Percentiles rank a stretch among this genome's conserved stretches.
Conservation (phyloP, 176 grass and related monocot species). For the Puccinellia tenuiflora region DNA sequence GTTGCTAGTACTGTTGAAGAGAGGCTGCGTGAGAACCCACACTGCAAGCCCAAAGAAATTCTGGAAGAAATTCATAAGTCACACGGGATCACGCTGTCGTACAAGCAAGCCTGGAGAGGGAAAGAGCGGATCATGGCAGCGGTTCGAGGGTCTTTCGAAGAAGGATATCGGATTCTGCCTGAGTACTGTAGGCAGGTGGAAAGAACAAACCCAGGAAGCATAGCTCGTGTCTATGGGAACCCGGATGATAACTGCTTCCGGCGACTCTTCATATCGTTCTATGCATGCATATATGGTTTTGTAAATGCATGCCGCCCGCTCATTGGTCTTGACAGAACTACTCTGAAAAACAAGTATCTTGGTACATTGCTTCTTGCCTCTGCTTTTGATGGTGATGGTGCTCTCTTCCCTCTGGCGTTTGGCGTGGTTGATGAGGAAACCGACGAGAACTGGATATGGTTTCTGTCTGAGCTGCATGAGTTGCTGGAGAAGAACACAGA, state of each 20-base stretch:
- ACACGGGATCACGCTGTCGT: slow-evolving; percentile 93
- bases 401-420: slow-evolving; percentile 93
- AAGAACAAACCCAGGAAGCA: slow-evolving; percentile 85
- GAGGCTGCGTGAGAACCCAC: slow-evolving; percentile 82
- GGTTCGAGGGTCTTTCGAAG: slow-evolving; percentile 89
- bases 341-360: slow-evolving; percentile 94
- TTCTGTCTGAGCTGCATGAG: slow-evolving; percentile 83
- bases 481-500: slow-evolving; percentile 92
- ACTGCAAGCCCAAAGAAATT: slow-evolving; percentile 98
- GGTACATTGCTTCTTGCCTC: slow-evolving; percentile 91
- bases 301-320: slow-evolving; percentile 90
- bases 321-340: slow-evolving; percentile 80
- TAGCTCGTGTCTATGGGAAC: slow-evolving; percentile 73
- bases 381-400: slow-evolving; percentile 87
- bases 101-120: slow-evolving; percentile 99
- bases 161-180: slow-evolving; percentile 86
- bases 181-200: slow-evolving; percentile 84
- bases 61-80: slow-evolving; percentile 95
- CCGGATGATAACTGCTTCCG: slow-evolving; percentile 75
- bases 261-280: slow-evolving; percentile 82
- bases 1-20: slow-evolving; percentile 88
- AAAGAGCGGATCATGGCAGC: slow-evolving; percentile 96
- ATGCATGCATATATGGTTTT: slow-evolving; percentile 94
- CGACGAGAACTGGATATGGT: slow-evolving; percentile 98
- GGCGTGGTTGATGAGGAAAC: slow-evolving; percentile 94